phyloP scores from a whole-genome alignment of 1,139 yeast genomes.

The Geotrichum europaeum region DNA sequence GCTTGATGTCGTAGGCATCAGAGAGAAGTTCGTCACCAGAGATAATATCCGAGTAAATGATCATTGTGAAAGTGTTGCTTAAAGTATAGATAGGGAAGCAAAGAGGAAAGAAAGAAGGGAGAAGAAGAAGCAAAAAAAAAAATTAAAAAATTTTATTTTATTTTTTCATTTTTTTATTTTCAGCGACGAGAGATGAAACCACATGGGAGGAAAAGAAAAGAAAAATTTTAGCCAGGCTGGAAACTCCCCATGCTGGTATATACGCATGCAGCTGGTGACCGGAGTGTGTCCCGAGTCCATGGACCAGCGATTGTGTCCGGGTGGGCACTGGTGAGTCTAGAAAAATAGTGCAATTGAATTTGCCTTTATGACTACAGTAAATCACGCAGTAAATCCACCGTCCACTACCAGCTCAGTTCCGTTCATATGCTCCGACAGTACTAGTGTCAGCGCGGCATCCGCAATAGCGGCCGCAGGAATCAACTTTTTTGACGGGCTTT shows the following conservation, averaged over 20 bases:
- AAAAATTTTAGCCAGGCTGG: slow-evolving; percentile 1
- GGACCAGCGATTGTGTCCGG: background rate
- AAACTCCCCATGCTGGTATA: background rate
- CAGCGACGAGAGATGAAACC: background rate
- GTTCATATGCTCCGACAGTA: slow-evolving; percentile 27
- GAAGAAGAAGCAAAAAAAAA: background rate
- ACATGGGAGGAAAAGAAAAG: slow-evolving; percentile 1
- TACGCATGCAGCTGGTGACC: background rate
- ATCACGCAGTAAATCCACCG: slow-evolving; percentile 29
- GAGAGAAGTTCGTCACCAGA: slow-evolving; percentile 95
- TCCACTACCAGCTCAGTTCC: slow-evolving; percentile 33
- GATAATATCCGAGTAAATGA: slow-evolving; percentile 53
- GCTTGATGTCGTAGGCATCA: slow-evolving; percentile 87
- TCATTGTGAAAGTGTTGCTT: slow-evolving; percentile 11
- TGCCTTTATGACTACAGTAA: background rate
- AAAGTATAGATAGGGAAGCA: background rate
- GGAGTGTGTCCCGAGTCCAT: background rate
- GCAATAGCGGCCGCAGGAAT: slow-evolving; percentile 33
- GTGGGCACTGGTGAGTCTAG: background rate
- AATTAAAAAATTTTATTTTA: slow-evolving; percentile 1
- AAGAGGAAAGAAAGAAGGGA: slow-evolving; percentile 6
- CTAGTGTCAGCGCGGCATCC: slow-evolving; percentile 33
- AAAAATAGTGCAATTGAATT: background rate
- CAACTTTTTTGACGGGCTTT: slow-evolving; percentile 26
- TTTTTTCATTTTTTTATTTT: background rate